phyloP scores from a whole-genome alignment of 345 rosid species.

The Bruguiera sexangula region DNA sequence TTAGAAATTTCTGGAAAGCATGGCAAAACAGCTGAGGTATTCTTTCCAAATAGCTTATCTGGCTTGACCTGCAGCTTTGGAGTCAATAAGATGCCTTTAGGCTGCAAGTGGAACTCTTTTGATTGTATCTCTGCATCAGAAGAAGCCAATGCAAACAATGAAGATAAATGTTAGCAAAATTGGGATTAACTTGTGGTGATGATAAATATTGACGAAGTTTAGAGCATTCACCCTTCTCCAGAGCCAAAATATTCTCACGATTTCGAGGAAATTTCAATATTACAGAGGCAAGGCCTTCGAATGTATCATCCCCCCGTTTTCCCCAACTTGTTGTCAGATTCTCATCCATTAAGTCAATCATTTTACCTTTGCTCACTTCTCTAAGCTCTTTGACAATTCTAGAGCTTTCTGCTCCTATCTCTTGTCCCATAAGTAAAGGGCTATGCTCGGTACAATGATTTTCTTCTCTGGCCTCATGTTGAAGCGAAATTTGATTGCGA shows the following conservation, averaged over 20 bases:
- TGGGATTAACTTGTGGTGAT: background rate
- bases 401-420: conserved; percentile 2
- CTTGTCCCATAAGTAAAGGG: background rate
- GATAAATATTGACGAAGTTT: conserved; percentile 12
- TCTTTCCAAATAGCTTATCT: conserved; percentile 21
- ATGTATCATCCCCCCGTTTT: conserved; percentile 28
- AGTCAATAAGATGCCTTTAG: conserved; percentile 17
- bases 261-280: conserved; percentile 23
- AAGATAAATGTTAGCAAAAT: background rate
- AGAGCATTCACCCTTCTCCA: conserved; percentile 21
- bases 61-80: conserved; percentile 27
- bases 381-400: conserved; percentile 24
- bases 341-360: conserved; percentile 25
- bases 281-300: conserved; percentile 24
- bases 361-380: conserved; percentile 23
- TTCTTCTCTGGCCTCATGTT: conserved; percentile 16
- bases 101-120: conserved; percentile 18
- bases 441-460: conserved; percentile 10
- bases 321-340: conserved; percentile 11
- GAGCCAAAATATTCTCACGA: conserved; percentile 13
- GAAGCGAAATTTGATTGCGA: conserved; percentile 7
- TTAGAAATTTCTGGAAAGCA: conserved; percentile 36
- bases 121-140: conserved; percentile 22
- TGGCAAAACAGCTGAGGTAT: conserved; percentile 24
- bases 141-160: conserved; percentile 13